These are phyloP conservation scores for Tubosaeta sp. DNA, from an alignment of 768 basidiomycete species.

Conservation along the genomic window DNA sequence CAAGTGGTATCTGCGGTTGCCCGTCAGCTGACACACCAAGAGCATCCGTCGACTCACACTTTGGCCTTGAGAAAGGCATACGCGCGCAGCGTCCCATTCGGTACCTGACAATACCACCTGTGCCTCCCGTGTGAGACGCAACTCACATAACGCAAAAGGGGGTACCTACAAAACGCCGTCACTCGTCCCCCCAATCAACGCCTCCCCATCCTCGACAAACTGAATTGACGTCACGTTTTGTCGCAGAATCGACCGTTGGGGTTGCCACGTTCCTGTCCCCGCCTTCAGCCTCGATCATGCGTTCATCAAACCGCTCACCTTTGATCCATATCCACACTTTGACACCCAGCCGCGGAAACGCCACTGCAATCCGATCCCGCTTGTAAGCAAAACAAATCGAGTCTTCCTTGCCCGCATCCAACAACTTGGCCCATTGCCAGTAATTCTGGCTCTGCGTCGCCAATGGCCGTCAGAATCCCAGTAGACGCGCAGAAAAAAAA, in stretches of 20 bases:
- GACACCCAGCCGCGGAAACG: constrained; percentile 54
- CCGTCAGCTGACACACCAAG: constrained; percentile 8
- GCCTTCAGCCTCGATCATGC: constrained; percentile 1
- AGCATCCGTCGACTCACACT: constrained; percentile 42
- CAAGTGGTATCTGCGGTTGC: constrained; percentile 42
- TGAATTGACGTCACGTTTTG: constrained; percentile 61
- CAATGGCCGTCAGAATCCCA: background rate
- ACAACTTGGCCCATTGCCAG: constrained; percentile 55
- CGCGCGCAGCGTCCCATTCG: constrained; percentile 60
- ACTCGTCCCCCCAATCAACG: constrained; percentile 62
- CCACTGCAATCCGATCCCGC: constrained; percentile 58
- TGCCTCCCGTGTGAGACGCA: constrained; percentile 9
- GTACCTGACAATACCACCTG: constrained; percentile 68
- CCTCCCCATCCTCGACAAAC: constrained; percentile 60
- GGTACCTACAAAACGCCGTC: constrained; percentile 61
- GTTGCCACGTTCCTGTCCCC: constrained; percentile 53
- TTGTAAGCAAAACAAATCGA: constrained; percentile 50
- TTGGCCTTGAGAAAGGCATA: constrained; percentile 54
- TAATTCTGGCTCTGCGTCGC: constrained; percentile 39
- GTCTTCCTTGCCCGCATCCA: constrained; percentile 46
- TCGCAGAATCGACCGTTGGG: constrained; percentile 59
- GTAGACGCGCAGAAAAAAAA: background rate
- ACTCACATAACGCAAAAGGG: background rate
- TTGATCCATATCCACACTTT: constrained; percentile 62
- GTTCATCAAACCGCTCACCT: constrained; percentile 33